Evolutionary conservation across 2,329 filamentous ascomycete genomes (phyloP).

Genomic region (Fusarium staphyleae): DNA sequence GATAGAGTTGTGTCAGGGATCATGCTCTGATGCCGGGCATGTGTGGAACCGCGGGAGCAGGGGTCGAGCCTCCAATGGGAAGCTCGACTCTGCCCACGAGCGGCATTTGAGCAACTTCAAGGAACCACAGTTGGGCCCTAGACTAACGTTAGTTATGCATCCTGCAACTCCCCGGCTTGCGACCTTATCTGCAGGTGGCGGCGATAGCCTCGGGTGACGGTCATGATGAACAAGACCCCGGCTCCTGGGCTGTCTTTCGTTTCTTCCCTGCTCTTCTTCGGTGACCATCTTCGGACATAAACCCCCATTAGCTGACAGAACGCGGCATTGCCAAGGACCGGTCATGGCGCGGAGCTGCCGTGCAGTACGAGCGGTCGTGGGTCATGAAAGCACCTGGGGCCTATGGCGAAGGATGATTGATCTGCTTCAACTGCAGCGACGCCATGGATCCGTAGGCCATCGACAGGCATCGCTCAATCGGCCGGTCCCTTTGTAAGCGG

Average conservation of each 20-base stretch:
- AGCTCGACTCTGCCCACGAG: constrained; percentile 31
- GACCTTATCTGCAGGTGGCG: constrained; percentile 29
- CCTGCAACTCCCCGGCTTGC: background rate
- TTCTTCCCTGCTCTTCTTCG: constrained; percentile 22
- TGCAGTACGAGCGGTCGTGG: constrained; percentile 9
- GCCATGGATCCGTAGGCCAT: constrained; percentile 3
- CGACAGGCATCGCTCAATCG: constrained; percentile 6
- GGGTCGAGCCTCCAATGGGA: constrained; percentile 29
- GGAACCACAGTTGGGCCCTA: constrained; percentile 16
- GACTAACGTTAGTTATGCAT: no score
- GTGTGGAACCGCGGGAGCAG: constrained; percentile 28
- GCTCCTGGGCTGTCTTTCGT: background rate
- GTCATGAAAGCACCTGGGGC: constrained; percentile 28
- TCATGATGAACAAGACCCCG: constrained; percentile 21
- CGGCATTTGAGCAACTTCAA: constrained; percentile 19
- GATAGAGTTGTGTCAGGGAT: constrained; percentile 31
- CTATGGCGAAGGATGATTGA: constrained; percentile 26
- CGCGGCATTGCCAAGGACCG: constrained; percentile 32
- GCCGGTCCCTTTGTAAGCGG: constrained; percentile 23
- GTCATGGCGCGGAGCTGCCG: constrained; percentile 20
- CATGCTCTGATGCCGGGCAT: constrained; percentile 30
- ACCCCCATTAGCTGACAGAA: constrained; percentile 16
- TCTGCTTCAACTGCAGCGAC: constrained; percentile 24
- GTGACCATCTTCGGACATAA: constrained; percentile 36
- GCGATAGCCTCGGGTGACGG: constrained; percentile 5